These are phyloP conservation scores for Penicillium daleae DNA, from an alignment of 495 filamentous ascomycete species.

Conservation along the genomic window DNA sequence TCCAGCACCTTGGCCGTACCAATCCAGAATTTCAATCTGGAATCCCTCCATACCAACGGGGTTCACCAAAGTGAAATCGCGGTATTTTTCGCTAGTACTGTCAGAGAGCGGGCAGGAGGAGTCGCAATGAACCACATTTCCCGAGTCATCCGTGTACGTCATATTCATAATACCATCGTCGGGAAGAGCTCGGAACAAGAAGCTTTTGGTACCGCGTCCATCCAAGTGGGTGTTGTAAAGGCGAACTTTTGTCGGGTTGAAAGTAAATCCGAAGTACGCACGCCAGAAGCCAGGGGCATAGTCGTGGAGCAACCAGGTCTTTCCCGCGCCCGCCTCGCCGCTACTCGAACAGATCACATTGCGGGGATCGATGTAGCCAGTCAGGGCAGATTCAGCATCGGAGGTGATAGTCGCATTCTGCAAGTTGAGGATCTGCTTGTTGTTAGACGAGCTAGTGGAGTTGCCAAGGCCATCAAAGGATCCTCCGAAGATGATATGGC, in stretches of 20 bases:
- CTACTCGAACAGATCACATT: constrained; percentile 84
- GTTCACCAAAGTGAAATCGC: constrained; percentile 93
- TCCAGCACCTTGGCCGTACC: constrained; percentile 86
- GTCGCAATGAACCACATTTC: constrained; percentile 69
- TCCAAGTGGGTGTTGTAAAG: constrained; percentile 88
- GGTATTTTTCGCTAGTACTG: constrained; percentile 63
- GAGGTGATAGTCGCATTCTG: constrained; percentile 72
- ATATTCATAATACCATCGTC: constrained; percentile 95
- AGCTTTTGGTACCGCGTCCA: constrained; percentile 84
- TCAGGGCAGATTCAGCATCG: constrained; percentile 57
- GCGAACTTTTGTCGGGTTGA: constrained; percentile 81
- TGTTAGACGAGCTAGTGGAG: constrained; percentile 52
- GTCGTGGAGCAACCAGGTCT: constrained; percentile 85
- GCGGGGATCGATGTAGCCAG: constrained; percentile 74
- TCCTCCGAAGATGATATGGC: constrained; percentile 89
- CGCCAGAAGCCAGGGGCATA: constrained; percentile 81
- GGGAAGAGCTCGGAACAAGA: constrained; percentile 79
- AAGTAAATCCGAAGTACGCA: constrained; percentile 79
- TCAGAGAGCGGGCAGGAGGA: constrained; percentile 77
- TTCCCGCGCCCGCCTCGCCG: constrained; percentile 64
- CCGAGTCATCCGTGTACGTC: constrained; percentile 78
- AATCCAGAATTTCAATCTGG: constrained; percentile 79
- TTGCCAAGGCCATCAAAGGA: constrained; percentile 92
- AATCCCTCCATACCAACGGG: constrained; percentile 86
- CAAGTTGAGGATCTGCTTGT: constrained; percentile 82